These are phyloP conservation scores for Tolypocladium album DNA, from an alignment of 2,329 filamentous ascomycete species.

Conservation along the genomic window DNA sequence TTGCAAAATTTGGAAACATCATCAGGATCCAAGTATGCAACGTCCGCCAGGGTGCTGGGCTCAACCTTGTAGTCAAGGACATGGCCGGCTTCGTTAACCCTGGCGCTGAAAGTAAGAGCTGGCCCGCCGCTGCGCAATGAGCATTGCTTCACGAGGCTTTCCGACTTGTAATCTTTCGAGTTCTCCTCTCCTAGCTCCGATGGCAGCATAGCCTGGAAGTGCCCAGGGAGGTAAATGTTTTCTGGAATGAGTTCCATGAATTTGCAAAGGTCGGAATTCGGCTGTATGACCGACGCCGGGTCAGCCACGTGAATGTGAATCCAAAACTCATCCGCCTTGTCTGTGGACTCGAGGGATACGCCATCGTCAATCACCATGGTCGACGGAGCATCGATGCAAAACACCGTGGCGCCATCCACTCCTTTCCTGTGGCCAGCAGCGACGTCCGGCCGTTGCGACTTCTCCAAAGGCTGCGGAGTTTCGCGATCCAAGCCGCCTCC, in stretches of 20 bases:
- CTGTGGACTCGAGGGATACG: constrained; percentile 55
- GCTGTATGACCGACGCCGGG: constrained; percentile 58
- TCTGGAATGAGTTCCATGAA: constrained; percentile 50
- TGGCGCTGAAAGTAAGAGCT: constrained; percentile 52
- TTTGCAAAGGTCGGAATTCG: constrained; percentile 45
- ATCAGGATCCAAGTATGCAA: constrained; percentile 46
- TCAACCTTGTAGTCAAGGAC: constrained; percentile 44
- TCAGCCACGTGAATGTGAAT: constrained; percentile 72
- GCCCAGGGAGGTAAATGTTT: constrained; percentile 50
- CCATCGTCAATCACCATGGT: constrained; percentile 72
- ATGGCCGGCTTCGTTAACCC: constrained; percentile 39
- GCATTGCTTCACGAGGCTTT: constrained; percentile 36
- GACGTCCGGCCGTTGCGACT: constrained; percentile 29
- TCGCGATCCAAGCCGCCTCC: constrained; percentile 29
- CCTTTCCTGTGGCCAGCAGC: constrained; percentile 42
- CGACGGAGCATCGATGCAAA: constrained; percentile 58
- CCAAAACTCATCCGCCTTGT: constrained; percentile 50
- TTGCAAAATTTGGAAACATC: constrained; percentile 35
- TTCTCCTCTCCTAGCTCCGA: constrained; percentile 17
- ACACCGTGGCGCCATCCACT: constrained; percentile 49
- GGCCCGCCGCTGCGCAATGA: constrained; percentile 42
- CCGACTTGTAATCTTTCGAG: constrained; percentile 17
- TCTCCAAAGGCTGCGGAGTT: constrained; percentile 17
- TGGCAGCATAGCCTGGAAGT: constrained; percentile 48
- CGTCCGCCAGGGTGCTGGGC: constrained; percentile 39